Percentiles rank a stretch among this genome's conserved stretches.
phyloP scores from a whole-genome alignment of 257 asterid genomes.

The Verbascum thapsus region DNA sequence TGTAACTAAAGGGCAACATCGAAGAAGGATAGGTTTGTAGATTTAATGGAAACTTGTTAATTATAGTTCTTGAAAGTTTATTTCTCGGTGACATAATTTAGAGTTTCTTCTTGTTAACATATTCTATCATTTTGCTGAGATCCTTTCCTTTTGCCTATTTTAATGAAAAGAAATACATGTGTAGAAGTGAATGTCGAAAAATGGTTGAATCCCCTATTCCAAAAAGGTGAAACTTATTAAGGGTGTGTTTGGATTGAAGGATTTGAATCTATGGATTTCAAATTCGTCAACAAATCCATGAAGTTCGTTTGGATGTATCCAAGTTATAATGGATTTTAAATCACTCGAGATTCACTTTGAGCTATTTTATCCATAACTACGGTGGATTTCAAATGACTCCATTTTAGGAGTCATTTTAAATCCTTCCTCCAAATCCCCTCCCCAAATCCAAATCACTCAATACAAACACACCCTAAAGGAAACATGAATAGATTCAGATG shows the following conservation, averaged over 20 bases:
- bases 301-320: too few species aligned
- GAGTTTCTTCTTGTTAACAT: not conserved
- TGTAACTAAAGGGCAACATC: constrained; percentile 80
- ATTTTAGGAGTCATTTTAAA: too few species aligned
- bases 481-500: constrained; percentile 9
- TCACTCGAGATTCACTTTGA: too few species aligned
- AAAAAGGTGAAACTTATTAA: not conserved
- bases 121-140: not conserved
- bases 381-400: too few species aligned
- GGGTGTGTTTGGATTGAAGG: too few species aligned
- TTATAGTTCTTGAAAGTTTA: constrained; percentile 14
- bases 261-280: too few species aligned
- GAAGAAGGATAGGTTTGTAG: constrained; percentile 81
- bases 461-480: too few species aligned
- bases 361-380: too few species aligned
- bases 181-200: constrained; percentile 7
- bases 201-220: not conserved
- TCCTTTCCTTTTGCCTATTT: not conserved
- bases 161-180: not conserved
- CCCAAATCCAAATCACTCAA: too few species aligned
- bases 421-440: too few species aligned
- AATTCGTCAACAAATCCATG: too few species aligned
- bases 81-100: constrained; percentile 11
- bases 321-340: too few species aligned
- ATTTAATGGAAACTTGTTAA: not conserved